phyloP scores from a whole-genome alignment of 192 early-diverging fungal species.

The Tieghemiomyces parasiticus region DNA sequence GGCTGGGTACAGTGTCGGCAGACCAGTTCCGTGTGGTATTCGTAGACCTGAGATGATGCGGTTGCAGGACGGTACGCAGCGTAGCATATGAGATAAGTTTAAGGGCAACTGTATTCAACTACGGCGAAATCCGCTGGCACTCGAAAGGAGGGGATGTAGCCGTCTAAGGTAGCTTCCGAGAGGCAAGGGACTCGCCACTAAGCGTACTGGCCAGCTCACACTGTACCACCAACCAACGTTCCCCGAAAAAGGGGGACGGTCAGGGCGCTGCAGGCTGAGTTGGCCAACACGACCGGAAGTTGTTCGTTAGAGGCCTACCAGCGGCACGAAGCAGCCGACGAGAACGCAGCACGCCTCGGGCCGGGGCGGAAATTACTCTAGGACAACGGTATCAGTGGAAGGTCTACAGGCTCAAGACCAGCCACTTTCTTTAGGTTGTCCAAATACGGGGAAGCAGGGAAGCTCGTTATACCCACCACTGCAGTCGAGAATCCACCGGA shows the following conservation, averaged over 20 bases:
- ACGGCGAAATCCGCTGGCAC: neutral
- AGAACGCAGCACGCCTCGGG: neutral
- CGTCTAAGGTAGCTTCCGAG: neutral
- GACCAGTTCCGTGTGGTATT: neutral
- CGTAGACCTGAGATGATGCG: neutral
- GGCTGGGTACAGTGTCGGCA: neutral
- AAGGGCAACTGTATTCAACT: neutral
- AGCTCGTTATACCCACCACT: neutral
- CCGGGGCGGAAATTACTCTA: neutral
- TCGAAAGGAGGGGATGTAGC: neutral
- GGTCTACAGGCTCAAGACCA: neutral
- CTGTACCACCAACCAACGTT: neutral
- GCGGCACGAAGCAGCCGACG: neutral
- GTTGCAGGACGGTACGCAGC: neutral
- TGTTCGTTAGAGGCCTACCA: neutral
- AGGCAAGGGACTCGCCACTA: neutral
- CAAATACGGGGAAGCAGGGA: neutral
- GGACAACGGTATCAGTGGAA: constrained; percentile 10
- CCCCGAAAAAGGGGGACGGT: too few relatives aligned
- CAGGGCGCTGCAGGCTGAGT: too few relatives aligned
- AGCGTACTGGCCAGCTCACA: neutral
- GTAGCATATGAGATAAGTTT: neutral
- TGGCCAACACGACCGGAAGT: neutral
- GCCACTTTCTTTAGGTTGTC: constrained; percentile 5
- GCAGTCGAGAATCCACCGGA: neutral